A percentile compares a stretch with the other conserved stretches of the same genome.
These are phyloP conservation scores for Micromonas commoda DNA, from an alignment of 139 green algal species.

Conservation along the genomic window DNA sequence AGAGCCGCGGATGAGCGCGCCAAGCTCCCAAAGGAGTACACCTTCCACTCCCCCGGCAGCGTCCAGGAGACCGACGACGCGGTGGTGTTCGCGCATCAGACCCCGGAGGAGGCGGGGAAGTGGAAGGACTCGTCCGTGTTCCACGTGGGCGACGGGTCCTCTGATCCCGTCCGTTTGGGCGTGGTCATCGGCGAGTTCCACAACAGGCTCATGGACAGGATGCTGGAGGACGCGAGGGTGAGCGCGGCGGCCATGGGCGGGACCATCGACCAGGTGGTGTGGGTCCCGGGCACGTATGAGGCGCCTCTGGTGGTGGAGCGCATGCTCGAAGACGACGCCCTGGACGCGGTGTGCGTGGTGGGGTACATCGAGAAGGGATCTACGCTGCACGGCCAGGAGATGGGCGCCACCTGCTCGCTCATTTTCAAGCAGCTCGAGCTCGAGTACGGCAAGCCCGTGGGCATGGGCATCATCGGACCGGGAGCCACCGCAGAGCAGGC, in stretches of 20 bases:
- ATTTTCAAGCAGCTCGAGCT: slow-evolving; percentile 34
- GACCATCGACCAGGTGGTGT: slow-evolving; percentile 22
- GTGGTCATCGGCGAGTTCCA: slow-evolving; percentile 34
- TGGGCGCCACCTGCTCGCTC: slow-evolving; percentile 24
- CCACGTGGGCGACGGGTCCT: slow-evolving; percentile 24
- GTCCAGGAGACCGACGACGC: slow-evolving; percentile 20
- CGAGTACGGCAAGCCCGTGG: slow-evolving; percentile 31
- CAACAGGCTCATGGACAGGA: slow-evolving; percentile 31
- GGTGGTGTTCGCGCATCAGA: slow-evolving; percentile 23
- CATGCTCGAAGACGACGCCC: slow-evolving; percentile 6
- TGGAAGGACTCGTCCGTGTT: slow-evolving; percentile 12
- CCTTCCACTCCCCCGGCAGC: slow-evolving; percentile 7
- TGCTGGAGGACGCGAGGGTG: slow-evolving; percentile 26
- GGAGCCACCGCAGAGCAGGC: slow-evolving; percentile 33
- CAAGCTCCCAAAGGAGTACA: slow-evolving; percentile 18
- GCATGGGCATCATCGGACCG: slow-evolving; percentile 36
- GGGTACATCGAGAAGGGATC: slow-evolving; percentile 34
- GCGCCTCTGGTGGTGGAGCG: slow-evolving; percentile 24
- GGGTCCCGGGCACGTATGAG: slow-evolving; percentile 33
- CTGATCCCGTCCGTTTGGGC: background rate
- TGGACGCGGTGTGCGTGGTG: slow-evolving; percentile 22
- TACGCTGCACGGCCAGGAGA: slow-evolving; percentile 32
- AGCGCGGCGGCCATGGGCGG: slow-evolving; percentile 13
- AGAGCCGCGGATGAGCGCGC: background rate
- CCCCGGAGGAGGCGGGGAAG: slow-evolving; percentile 45